Base-by-base conservation (phyloP, 305 asterid genomes). In the Caryopteris hybrid region DNA sequence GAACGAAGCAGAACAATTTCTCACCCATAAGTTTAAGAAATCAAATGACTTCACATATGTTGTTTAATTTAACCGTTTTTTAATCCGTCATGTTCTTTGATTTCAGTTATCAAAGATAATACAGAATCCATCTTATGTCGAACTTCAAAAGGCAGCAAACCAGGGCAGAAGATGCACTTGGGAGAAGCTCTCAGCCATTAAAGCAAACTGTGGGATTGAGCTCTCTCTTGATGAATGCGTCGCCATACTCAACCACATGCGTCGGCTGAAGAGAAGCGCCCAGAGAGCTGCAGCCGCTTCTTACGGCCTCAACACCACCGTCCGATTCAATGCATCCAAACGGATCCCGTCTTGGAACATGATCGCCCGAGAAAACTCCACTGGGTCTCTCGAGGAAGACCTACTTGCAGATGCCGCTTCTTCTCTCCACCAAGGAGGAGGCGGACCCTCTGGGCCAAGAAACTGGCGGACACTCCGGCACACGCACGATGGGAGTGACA, bases 111-210 rank as follows among this genome's bases (percentile, higher is more conserved):
- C 91, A 20, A 93, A 93, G 78, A 83, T 93, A 36, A 80, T 93
- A 66, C 99, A 90, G 59, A 93, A 93, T 41, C 97, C 97, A 3
- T 84, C 97, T 0, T 80, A 85, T 20, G 70, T 64, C 50, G 97
- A 93, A 50, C 84, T 88, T 54, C 96, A 88, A 69, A 90, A 88
- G 69, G 81, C 97, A 18, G 95, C 94, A 25, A 85, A 90, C 69
- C 97, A 93, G 69, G 99, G 99, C 16, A 81, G 97, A 54, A 78
- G 96, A 52, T 90, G 96, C 80, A 93, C 91, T 5, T 93, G 97
- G 97, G 99, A 93, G 84, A 93, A 93, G 74, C 91, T 93, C 16
- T 88, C 97, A 0, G 87, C 97, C 39, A 85, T 93, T 21, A 93
- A 88, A 82, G 96, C 95, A 12, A 93, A 90, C 65, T 93, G 99